Evolutionary conservation across 2,329 filamentous ascomycete species (phyloP).

Genomic region (Tolypocladium endophyticum): DNA sequence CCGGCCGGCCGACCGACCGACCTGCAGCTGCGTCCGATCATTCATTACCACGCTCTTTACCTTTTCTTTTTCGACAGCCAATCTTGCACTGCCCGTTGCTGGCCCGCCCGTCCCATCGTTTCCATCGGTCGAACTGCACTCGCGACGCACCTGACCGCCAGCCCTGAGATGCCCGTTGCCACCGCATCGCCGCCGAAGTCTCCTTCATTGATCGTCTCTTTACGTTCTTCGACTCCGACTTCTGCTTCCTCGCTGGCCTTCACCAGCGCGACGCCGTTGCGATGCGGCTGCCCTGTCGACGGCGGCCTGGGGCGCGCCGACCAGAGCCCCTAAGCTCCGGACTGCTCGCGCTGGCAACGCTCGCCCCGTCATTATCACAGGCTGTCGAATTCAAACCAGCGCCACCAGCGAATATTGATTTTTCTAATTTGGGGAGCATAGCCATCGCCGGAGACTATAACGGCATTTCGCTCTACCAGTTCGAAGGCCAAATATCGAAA

Average conservation of each 20-base stretch:
- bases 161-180: slow-evolving; percentile 1
- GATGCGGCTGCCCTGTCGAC: slow-evolving; percentile 38
- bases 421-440: slow-evolving; percentile 68
- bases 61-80: background rate
- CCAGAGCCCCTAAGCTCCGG: slow-evolving; percentile 15
- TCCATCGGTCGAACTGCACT: background rate
- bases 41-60: slow-evolving; percentile 8
- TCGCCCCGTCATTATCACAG: slow-evolving; percentile 30
- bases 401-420: slow-evolving; percentile 64
- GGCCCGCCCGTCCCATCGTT: background rate
- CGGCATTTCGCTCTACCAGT: slow-evolving; percentile 84
- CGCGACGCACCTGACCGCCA: background rate
- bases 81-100: background rate
- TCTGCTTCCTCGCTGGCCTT: background rate
- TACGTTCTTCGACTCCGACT: background rate
- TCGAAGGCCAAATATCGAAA: slow-evolving; percentile 64
- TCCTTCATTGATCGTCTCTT: background rate
- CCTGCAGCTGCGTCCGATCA: slow-evolving; percentile 4
- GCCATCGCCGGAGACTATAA: slow-evolving; percentile 84
- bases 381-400: slow-evolving; percentile 51
- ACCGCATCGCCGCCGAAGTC: background rate
- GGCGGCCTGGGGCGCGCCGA: slow-evolving; percentile 30
- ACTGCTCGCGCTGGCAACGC: slow-evolving; percentile 28
- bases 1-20: background rate
- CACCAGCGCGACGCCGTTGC: slow-evolving; percentile 13